These are phyloP conservation scores for Globisporangium heterothallicum DNA, from an alignment of 352 stramenopile genomes.

Conservation along the genomic window DNA sequence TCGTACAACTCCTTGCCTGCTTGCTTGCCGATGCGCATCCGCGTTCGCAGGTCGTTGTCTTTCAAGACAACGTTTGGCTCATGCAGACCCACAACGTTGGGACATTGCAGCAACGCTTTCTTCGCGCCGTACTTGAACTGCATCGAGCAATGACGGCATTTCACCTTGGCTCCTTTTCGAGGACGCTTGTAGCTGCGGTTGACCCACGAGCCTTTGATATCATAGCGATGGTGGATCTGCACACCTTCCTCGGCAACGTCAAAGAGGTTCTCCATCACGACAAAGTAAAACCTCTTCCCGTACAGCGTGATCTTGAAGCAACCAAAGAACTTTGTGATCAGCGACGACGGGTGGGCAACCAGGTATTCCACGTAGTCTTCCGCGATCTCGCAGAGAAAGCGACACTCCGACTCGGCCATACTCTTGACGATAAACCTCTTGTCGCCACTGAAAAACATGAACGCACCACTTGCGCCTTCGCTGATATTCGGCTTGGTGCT, in stretches of 20 bases:
- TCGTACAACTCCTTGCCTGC: slow-evolving; percentile 59
- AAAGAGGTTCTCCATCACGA: slow-evolving; percentile 93
- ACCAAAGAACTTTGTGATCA: slow-evolving; percentile 88
- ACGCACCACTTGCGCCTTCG: slow-evolving; percentile 87
- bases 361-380: slow-evolving; percentile 86
- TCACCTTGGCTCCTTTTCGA: slow-evolving; percentile 66
- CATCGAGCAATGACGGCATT: slow-evolving; percentile 84
- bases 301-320: slow-evolving; percentile 89
- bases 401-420: slow-evolving; percentile 74
- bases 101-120: slow-evolving; percentile 62
- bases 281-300: slow-evolving; percentile 88
- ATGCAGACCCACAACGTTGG: slow-evolving; percentile 73
- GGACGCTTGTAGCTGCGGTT: slow-evolving; percentile 82
- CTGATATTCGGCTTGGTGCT: slow-evolving; percentile 87
- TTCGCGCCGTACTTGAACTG: slow-evolving; percentile 76
- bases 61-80: slow-evolving; percentile 86
- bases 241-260: slow-evolving; percentile 53
- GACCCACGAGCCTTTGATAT: slow-evolving; percentile 92
- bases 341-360: slow-evolving; percentile 55
- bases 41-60: slow-evolving; percentile 78
- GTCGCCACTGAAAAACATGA: slow-evolving; percentile 90
- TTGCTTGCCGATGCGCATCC: slow-evolving; percentile 66
- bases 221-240: slow-evolving; percentile 83
- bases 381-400: slow-evolving; percentile 80
- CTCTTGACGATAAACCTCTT: slow-evolving; percentile 91